These are phyloP conservation scores for Trypanosoma avium DNA, from an alignment of 208 protist genomes.

Conservation along the genomic window DNA sequence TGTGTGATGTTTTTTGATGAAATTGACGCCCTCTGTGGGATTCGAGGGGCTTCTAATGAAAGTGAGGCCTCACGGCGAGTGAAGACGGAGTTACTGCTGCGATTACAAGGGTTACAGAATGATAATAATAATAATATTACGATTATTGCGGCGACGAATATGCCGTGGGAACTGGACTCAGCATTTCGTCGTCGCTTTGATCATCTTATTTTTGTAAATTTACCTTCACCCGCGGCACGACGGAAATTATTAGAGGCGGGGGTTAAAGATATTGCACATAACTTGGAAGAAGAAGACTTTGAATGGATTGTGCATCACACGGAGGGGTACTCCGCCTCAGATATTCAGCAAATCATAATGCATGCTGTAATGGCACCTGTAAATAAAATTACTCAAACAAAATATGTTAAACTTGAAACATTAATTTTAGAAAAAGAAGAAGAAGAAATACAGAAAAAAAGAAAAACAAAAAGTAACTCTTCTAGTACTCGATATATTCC, in stretches of 20 bases:
- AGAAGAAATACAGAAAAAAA: no score
- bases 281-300: conserved; percentile 41
- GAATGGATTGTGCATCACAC: conserved; percentile 39
- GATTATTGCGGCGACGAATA: conserved; percentile 91
- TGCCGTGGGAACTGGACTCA: conserved; percentile 91
- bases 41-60: conserved; percentile 67
- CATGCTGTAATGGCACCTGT: conserved; percentile 95
- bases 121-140: conserved; percentile 44
- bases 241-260: conserved; percentile 32
- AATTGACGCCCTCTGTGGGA: conserved; percentile 89
- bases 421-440: no score
- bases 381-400: conserved; percentile 61
- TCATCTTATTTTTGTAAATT: conserved; percentile 80
- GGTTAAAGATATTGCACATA: conserved; percentile 40
- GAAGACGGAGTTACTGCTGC: conserved; percentile 99
- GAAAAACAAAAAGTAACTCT: conserved; percentile 12
- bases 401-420: no score
- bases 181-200: conserved; percentile 90
- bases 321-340: conserved; percentile 89
- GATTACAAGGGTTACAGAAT: conserved; percentile 89
- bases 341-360: conserved; percentile 88
- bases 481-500: conserved; percentile 23
- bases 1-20: conserved; percentile 95
- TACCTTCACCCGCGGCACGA: conserved; percentile 50
- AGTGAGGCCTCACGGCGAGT: conserved; percentile 93